Conservation (phyloP, 2,329 filamentous ascomycete genomes). For the Clarireedia paspali region DNA sequence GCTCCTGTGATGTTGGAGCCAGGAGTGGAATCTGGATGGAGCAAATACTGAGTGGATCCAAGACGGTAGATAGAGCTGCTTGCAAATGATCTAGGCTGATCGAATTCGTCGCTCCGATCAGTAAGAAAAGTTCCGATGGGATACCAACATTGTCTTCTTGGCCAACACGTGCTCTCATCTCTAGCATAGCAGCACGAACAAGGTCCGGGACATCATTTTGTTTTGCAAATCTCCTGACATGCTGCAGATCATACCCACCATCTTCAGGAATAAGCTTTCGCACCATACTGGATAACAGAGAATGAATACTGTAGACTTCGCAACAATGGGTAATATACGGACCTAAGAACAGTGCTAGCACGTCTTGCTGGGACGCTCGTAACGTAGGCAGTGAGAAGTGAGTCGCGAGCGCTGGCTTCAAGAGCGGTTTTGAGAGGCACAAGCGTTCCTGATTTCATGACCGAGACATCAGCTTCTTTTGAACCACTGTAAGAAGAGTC, state of each 20-base stretch:
- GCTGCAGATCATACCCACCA: conserved; percentile 56
- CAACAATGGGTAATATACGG: conserved; percentile 30
- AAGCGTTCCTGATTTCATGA: conserved; percentile 26
- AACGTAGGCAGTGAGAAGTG: conserved; percentile 57
- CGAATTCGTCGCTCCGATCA: conserved; percentile 41
- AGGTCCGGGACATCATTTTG: conserved; percentile 57
- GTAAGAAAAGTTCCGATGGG: conserved; percentile 34
- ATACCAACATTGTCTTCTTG: conserved; percentile 40
- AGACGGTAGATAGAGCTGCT: conserved; percentile 38
- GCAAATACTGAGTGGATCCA: conserved; percentile 37
- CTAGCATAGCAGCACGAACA: conserved; percentile 50
- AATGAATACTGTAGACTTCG: conserved; percentile 26
- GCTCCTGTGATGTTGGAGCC: conserved; percentile 66
- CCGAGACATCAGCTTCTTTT: not conserved
- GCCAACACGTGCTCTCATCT: conserved; percentile 38
- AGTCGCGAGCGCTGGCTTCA: conserved; percentile 52
- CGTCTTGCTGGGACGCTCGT: conserved; percentile 64
- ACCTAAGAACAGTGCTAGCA: conserved; percentile 68
- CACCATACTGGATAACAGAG: conserved; percentile 39
- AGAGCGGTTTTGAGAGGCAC: conserved; percentile 58
- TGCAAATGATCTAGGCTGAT: conserved; percentile 48
- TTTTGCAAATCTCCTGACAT: conserved; percentile 72
- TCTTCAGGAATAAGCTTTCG: conserved; percentile 50
- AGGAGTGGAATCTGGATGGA: conserved; percentile 61
- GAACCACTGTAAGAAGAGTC: too few relatives aligned